Evolutionary conservation across 2,329 filamentous ascomycete genomes (phyloP).

Genomic region (Exophiala mesophila): DNA sequence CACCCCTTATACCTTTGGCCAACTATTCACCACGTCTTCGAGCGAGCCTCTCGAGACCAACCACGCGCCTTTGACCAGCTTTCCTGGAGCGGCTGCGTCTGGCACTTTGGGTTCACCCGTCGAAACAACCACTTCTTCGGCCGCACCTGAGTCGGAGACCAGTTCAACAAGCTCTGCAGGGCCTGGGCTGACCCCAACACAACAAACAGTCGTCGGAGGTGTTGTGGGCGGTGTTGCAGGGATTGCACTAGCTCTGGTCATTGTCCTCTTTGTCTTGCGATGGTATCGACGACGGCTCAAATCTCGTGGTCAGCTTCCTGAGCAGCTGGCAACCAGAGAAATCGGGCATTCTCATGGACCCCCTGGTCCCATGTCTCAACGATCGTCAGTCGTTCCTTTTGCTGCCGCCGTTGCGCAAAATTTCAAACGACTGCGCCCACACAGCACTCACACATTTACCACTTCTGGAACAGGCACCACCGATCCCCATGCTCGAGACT

Average conservation of each 20-base stretch:
- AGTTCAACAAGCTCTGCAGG: slow-evolving; percentile 22
- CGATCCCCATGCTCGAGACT: slow-evolving; percentile 22
- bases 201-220: slow-evolving; percentile 55
- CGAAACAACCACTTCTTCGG: slow-evolving; percentile 13
- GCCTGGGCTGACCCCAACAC: slow-evolving; percentile 27
- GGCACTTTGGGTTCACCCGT: slow-evolving; percentile 11
- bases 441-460: slow-evolving; percentile 33
- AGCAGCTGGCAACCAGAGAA: slow-evolving; percentile 24
- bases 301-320: slow-evolving; percentile 26
- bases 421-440: slow-evolving; percentile 33
- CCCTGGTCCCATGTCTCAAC: slow-evolving; percentile 31
- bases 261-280: slow-evolving; percentile 50
- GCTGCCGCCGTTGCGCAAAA: slow-evolving; percentile 36
- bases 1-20: slow-evolving; percentile 11
- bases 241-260: slow-evolving; percentile 46
- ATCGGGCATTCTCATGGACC: slow-evolving; percentile 15
- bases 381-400: slow-evolving; percentile 36
- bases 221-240: slow-evolving; percentile 60
- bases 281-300: slow-evolving; percentile 43
- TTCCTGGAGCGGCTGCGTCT: slow-evolving; percentile 3
- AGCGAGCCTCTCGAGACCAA: background rate
- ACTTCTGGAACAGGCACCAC: slow-evolving; percentile 32
- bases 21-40: slow-evolving; percentile 2
- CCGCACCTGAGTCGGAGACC: slow-evolving; percentile 21
- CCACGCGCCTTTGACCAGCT: slow-evolving; percentile 1